Conservation (phyloP, 768 basidiomycete species). For the Kwoniella bestiolae region DNA sequence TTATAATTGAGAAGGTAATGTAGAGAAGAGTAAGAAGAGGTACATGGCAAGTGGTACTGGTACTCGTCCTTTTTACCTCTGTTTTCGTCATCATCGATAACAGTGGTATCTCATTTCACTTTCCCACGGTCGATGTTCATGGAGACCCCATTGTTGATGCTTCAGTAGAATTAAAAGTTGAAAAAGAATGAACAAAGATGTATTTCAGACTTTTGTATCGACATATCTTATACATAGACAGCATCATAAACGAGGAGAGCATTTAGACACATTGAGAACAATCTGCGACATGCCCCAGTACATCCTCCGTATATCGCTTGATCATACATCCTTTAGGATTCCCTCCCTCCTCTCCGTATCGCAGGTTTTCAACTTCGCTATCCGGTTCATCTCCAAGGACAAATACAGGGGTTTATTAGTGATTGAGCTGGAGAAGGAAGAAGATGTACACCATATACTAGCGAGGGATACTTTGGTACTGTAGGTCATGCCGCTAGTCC, state of each 20-base stretch:
- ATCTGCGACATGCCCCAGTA: slow-evolving; percentile 59
- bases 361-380: slow-evolving; percentile 70
- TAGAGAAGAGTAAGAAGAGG: too few relatives aligned
- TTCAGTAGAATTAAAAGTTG: slow-evolving; percentile 3
- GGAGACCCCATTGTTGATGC: slow-evolving; percentile 8
- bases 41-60: too few relatives aligned
- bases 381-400: slow-evolving; percentile 64
- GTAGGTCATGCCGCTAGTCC: slow-evolving; percentile 60
- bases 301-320: slow-evolving; percentile 78
- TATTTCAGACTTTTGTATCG: neutral
- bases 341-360: slow-evolving; percentile 80
- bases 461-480: slow-evolving; percentile 80
- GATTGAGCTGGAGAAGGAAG: slow-evolving; percentile 66
- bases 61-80: neutral
- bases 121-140: slow-evolving; percentile 13
- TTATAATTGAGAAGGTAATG: too few relatives aligned
- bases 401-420: slow-evolving; percentile 45
- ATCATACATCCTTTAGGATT: slow-evolving; percentile 78
- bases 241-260: neutral
- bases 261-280: neutral
- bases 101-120: neutral
- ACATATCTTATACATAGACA: neutral
- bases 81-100: neutral
- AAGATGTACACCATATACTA: slow-evolving; percentile 74
- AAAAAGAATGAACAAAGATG: neutral